Conservation (phyloP, 768 basidiomycete species). For the Lactifluus pinguis region DNA sequence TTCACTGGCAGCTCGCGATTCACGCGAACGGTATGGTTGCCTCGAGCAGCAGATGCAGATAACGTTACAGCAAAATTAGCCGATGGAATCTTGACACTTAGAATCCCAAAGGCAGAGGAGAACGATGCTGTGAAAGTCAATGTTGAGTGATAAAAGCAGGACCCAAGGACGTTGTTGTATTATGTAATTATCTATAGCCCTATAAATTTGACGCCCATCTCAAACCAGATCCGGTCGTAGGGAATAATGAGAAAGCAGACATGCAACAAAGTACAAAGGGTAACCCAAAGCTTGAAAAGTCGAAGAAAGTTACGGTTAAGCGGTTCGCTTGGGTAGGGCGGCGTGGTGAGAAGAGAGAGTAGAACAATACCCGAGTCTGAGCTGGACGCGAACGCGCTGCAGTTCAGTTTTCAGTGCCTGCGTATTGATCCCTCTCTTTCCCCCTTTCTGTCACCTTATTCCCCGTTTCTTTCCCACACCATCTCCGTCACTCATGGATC, state of each 20-base stretch:
- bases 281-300: background rate
- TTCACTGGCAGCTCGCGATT: slow-evolving; percentile 49
- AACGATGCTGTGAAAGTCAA: slow-evolving; percentile 43
- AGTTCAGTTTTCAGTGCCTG: background rate
- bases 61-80: slow-evolving; percentile 54
- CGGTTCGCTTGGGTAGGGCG: background rate
- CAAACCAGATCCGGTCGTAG: background rate
- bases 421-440: background rate
- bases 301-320: background rate
- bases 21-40: slow-evolving; percentile 64
- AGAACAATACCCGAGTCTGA: background rate
- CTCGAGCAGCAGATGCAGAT: slow-evolving; percentile 48
- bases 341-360: background rate
- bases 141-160: slow-evolving; percentile 25
- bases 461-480: slow-evolving; percentile 8
- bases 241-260: background rate
- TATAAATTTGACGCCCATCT: slow-evolving; percentile 11
- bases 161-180: background rate
- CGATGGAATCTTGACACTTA: slow-evolving; percentile 62
- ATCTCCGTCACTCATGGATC: slow-evolving; percentile 15
- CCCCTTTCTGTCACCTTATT: slow-evolving; percentile 5
- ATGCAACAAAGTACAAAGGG: background rate
- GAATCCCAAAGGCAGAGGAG: slow-evolving; percentile 52
- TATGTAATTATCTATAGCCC: background rate
- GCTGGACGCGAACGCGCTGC: background rate